Base-by-base conservation (phyloP, 2,329 filamentous ascomycete genomes). In the Parastagonospora nodorum region DNA sequence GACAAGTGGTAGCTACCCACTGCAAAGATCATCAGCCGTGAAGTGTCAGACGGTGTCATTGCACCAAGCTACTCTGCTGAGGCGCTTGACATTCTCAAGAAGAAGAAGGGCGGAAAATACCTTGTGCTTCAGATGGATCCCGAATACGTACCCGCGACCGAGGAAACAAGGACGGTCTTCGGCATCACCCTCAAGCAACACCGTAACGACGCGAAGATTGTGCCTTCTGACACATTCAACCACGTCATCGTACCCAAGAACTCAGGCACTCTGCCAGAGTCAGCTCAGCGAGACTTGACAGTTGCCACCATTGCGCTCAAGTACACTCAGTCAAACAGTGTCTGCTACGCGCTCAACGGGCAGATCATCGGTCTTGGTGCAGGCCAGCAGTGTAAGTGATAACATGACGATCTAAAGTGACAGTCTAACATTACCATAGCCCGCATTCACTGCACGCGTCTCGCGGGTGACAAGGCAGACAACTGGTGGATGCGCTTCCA, bases 401-500 rank as follows among this genome's bases (percentile, higher is more conserved):
- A 28, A 5, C 2, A 4, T 11, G 19, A 2, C 40, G 2, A 16
- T 29, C 7, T 24, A 9, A 15, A 19, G 19, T 4, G 8, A 32
- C 30, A 30, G 36, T 35, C 45, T 63, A 42, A 58, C 52, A 31
- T 24, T 32, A 15, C 19, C 2, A 16, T 24, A 73, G 71, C 90
- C 55, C 89, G 94, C 64, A 99, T 99, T 66, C 94, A 99, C 83
- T 99, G 94, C 85, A 99, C 94, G 36, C 88, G 94, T 61, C 85
- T 99, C 44, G 94, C 94, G 9, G 94, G 94, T 53, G 93, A 97
- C 81, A 99, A 99, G 83, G 91, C 92, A 42, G 94, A 99, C 77
- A 97, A 96, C 82, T 97, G 93, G 93, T 99, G 93, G 94, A 89
- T 99, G 82, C 89, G 94, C 68, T 97, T 97, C 86, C 90, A 97